Evolutionary conservation across 225 moss, liverwort and hornwort species (phyloP).

Genomic region (Pseudisothecium myosuroides): DNA sequence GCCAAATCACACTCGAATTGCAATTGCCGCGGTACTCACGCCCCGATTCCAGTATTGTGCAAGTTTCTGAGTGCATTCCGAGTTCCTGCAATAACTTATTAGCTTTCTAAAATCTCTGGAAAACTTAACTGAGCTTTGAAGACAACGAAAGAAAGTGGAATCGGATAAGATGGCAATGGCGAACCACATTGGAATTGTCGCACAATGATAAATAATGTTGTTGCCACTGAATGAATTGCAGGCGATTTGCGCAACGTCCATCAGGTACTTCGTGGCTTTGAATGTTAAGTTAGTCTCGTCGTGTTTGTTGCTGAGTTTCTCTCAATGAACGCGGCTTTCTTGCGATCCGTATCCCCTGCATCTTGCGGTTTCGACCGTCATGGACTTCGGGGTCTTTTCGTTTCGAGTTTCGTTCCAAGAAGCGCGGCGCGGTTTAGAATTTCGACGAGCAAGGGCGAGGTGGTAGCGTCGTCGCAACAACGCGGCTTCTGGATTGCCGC

Average conservation of each 20-base stretch:
- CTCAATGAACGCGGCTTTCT: slow-evolving; percentile 15
- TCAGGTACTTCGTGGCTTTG: neutral
- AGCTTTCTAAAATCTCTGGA: neutral
- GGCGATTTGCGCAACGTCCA: neutral
- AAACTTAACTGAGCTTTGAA: neutral
- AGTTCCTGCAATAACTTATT: neutral
- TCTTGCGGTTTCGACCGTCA: neutral
- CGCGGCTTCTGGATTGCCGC: neutral
- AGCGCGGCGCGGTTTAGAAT: neutral
- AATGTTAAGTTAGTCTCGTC: neutral
- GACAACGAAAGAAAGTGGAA: neutral
- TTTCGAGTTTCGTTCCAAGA: neutral
- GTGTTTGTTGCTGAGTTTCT: neutral
- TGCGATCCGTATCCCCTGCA: neutral
- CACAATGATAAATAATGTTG: neutral
- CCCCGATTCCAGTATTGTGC: neutral
- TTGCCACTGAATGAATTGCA: neutral
- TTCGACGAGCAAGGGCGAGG: neutral
- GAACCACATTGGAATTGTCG: neutral
- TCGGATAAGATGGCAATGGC: neutral
- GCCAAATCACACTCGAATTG: neutral
- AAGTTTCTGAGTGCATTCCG: neutral
- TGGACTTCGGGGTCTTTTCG: neutral
- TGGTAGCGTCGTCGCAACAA: neutral
- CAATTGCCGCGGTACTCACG: neutral